Base-by-base conservation (phyloP, 345 rosid species). In the Mallotus nudiflorus region DNA sequence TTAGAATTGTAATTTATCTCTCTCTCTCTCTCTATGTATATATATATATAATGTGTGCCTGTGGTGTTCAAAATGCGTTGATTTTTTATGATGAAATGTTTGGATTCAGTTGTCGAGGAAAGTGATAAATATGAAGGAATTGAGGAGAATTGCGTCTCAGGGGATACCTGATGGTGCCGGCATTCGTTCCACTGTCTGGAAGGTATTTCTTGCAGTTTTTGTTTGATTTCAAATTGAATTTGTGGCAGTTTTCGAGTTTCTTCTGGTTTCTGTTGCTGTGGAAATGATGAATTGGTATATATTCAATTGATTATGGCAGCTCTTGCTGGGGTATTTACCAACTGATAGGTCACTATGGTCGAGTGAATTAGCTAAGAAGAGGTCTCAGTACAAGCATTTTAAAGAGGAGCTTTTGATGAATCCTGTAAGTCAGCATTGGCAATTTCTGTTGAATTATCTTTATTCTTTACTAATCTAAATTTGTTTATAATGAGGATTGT, bases 401-500 rank as follows among this genome's bases (percentile, higher is more conserved):
- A 94, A 91, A 78, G 91, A 85, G 13, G 98, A 94, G 74, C 96
- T 94, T 69, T 76, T 94, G 71, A 88, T 91, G 91, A 94, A 94
- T 66, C 98, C 98, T 79, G 98, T 94, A 85, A 82, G 95, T 79
- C 35, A 46, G 28, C 50, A 57, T 42, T 29, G 18, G 1, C 20
- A 5, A 42, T 75, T 42, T n/a, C n/a, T 49, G 33, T 42, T 50
- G 16, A 15, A 19, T 45, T 40, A 4, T n/a, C n/a, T n/a, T n/a
- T n/a, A n/a, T n/a, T n/a, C n/a, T n/a, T n/a, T n/a, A n/a, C n/a
- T n/a, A n/a, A n/a, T n/a, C n/a, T n/a, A n/a, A n/a, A n/a, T n/a
- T n/a, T n/a, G n/a, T n/a, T n/a, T n/a, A 4, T 39, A 39, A 39
- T 39, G 42, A 4, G n/a, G 8, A 57, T 10, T 40, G 24, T 64